Base-by-base conservation (phyloP, 1,284 basidiomycete genomes). In the Marasmius tenuissimus region DNA sequence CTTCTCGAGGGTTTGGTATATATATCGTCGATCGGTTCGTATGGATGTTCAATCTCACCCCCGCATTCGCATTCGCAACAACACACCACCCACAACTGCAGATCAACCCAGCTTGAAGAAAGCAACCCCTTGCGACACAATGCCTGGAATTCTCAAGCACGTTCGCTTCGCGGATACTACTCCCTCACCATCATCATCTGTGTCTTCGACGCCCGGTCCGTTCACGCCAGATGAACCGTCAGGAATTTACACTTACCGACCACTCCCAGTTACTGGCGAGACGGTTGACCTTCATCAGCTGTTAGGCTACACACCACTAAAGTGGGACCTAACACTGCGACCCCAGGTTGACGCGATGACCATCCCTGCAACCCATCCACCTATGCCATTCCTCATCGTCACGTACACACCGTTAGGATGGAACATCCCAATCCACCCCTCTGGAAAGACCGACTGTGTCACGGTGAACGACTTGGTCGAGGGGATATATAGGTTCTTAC, bases 111-210 rank as follows among this genome's bases (percentile, higher is more conserved):
- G n/a, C 33, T 39, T 40, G 27, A 49, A n/a, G 5, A 12, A 57
- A 38, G 20, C 34, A 18, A 45, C 27, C 20, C 10, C n/a, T 38
- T 18, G 48, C 40, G 53, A 35, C 49, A 59, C 56, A 61, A 70
- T 68, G 68, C 65, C 66, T 35, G 65, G 66, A 57, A 67, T 63
- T 61, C 61, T 65, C 60, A 67, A 68, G 39, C 68, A 60, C 59
- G 68, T 70, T 42, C 47, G 59, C 22, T 40, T 56, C 27, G 27
- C 27, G 51, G 60, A 45, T 33, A 34, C 22, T 42, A 65, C 64
- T 5, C 64, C 64, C 35, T 65, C 64, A 2, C 64, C 64, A n/a
- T 35, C 61, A n/a, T 63, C 42, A 34, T 61, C 64, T 11, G n/a
- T 53, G 14, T 49, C 59, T 12, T 60, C 64, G 1, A 59, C 61